Percentiles rank a stretch among this genome's conserved stretches.
Evolutionary conservation across 106 monocot genomes (phyloP).

Genomic region (Dactylorhiza incarnata): DNA sequence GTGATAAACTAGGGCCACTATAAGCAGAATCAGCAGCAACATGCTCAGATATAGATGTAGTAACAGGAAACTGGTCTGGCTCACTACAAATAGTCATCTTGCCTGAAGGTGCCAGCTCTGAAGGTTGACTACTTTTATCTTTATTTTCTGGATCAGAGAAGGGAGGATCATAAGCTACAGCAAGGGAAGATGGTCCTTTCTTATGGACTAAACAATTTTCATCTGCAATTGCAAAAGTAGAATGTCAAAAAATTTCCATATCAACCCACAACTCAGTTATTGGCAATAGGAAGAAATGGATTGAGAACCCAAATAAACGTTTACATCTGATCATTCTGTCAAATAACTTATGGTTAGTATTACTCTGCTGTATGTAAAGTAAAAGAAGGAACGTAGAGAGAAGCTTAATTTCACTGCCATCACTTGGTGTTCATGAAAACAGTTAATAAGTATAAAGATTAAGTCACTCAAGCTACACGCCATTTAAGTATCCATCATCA

Average conservation of each 20-base stretch:
- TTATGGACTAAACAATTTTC: conserved; percentile 4
- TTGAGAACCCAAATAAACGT: background rate
- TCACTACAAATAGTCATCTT: conserved; percentile 22
- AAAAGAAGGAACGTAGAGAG: background rate
- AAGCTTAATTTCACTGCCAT: background rate
- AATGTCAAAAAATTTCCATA: background rate
- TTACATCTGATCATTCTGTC: background rate
- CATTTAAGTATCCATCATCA: too few relatives aligned
- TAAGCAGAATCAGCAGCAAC: conserved; percentile 32
- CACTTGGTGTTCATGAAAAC: background rate
- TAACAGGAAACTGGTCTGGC: conserved; percentile 25
- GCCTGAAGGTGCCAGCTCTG: conserved; percentile 18
- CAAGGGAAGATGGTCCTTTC: conserved; percentile 20
- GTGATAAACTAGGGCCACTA: conserved; percentile 51
- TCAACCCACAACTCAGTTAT: background rate
- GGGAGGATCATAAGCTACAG: conserved; percentile 22
- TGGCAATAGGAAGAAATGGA: background rate
- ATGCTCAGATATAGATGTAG: conserved; percentile 37
- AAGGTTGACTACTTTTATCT: conserved; percentile 10
- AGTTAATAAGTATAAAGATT: background rate
- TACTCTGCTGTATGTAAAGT: background rate
- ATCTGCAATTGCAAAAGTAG: conserved; percentile 12
- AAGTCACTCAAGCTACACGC: background rate
- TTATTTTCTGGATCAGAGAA: conserved; percentile 29
- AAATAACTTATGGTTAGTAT: background rate